Base-by-base conservation (phyloP, 1,284 basidiomycete species). In the Ceratobasidium sp. region DNA sequence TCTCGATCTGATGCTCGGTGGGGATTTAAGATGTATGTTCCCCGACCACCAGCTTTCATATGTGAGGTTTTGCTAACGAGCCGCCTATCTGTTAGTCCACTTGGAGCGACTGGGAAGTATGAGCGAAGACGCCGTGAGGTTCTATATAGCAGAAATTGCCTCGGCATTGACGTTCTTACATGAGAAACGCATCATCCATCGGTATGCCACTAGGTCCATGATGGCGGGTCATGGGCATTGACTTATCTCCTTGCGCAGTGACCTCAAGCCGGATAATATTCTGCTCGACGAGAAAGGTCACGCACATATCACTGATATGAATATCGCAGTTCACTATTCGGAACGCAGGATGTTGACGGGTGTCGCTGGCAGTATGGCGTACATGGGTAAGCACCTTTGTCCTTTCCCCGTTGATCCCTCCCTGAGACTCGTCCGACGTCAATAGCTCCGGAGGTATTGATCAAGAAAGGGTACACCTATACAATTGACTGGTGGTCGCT, bases 401-500 rank as follows among this genome's bases (percentile, higher is more conserved):
- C 11, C 37, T 34, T 24, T 7, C 39, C 9, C 81, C 81, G 27
- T 82, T 80, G 22, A 80, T 34, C 34, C 41, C 58, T 48, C 19
- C 58, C 39, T 31, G 58, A 22, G 2, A 39, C 72, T 68, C 63
- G 53, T 43, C 8, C 43, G 27, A 48, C 31, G 24, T 82, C 81
- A 76, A 77, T 81, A 79, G 95, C 96, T 1, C 93, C 96, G 0
- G 95, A 98, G 81, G 92, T 98, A 22, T 86, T 98, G 63, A 85
- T 84, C 27, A 86, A 87, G 78, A 85, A 81, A 65, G 84, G 84
- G 5, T 98, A 98, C 82, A 94, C 93, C 0, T 94, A 91, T 78
- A 90, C 91, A 31, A 95, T 98, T 78, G 96, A 98, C 82, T 98
- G 94, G 92, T 98, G 96, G 96, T 96, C 94, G 22, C 87, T 98